Evolutionary conservation across 345 rosid genomes (phyloP).

Genomic region (Eucalyptus paniculata): DNA sequence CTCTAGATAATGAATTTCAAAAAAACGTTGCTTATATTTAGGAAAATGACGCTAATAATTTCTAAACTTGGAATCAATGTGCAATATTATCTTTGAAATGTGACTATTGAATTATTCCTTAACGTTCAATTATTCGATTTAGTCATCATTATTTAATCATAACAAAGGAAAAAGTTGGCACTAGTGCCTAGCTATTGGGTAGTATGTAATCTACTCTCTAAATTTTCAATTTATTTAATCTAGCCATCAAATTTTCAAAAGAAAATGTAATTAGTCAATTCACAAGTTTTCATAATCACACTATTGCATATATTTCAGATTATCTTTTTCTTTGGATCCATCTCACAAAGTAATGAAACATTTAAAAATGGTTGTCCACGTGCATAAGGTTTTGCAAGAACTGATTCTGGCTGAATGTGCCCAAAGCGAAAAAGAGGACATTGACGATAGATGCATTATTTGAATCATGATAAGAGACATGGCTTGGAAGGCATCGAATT

Average conservation of each 20-base stretch:
- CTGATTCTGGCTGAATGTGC: neutral
- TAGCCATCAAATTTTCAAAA: no score
- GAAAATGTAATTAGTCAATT: no score
- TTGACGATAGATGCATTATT: neutral
- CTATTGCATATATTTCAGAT: neutral
- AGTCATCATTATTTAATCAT: neutral
- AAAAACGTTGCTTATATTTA: no score
- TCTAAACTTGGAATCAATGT: neutral
- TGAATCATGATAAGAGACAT: neutral
- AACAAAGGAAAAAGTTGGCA: neutral
- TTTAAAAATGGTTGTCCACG: neutral
- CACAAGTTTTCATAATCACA: no score
- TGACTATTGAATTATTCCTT: rapidly evolving
- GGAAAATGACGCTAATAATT: neutral
- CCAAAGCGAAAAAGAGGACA: neutral
- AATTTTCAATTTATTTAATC: neutral
- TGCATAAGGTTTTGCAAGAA: neutral
- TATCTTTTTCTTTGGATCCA: neutral
- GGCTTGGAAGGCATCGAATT: neutral
- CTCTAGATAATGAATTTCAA: no score
- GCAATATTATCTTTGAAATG: neutral
- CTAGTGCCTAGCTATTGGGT: neutral
- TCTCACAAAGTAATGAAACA: neutral
- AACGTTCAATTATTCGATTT: no score
- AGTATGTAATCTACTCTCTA: neutral